These are phyloP conservation scores for Aegilops tauschii DNA, from an alignment of 176 grass and related monocot species.

Conservation along the genomic window DNA sequence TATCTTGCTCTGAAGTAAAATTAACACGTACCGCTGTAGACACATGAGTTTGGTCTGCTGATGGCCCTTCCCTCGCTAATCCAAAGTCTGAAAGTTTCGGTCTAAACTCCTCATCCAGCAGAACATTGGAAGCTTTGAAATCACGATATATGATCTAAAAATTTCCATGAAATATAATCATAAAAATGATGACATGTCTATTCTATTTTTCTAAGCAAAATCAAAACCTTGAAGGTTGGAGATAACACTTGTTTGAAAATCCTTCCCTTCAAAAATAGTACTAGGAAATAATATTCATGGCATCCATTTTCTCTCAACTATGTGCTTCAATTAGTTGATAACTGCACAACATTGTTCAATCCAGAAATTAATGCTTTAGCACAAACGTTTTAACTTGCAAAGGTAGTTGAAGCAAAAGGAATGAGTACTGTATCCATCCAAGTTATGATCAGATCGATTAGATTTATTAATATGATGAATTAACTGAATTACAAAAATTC, in stretches of 20 bases:
- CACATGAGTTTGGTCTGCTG: conserved; percentile 57
- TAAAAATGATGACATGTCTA: neutral
- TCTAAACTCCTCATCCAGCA: conserved; percentile 69
- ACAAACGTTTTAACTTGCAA: neutral
- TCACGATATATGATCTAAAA: conserved; percentile 74
- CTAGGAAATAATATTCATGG: neutral
- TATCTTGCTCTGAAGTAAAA: neutral
- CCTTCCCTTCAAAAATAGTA: neutral
- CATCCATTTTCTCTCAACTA: neutral
- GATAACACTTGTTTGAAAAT: neutral
- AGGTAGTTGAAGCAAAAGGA: neutral
- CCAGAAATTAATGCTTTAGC: neutral
- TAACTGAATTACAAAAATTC: neutral
- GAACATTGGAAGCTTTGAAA: conserved; percentile 76
- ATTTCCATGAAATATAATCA: neutral
- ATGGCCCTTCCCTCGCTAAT: conserved; percentile 69
- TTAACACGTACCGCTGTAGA: conserved; percentile 56
- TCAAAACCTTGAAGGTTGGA: neutral
- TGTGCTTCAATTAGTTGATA: neutral
- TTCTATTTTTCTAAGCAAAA: neutral
- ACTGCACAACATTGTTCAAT: neutral
- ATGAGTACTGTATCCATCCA: neutral
- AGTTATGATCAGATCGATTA: neutral
- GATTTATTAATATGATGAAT: neutral
- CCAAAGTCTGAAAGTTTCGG: conserved; percentile 82